Evolutionary conservation across 2,329 filamentous ascomycete genomes (phyloP).

Genomic region (Fusarium keratoplasticum): DNA sequence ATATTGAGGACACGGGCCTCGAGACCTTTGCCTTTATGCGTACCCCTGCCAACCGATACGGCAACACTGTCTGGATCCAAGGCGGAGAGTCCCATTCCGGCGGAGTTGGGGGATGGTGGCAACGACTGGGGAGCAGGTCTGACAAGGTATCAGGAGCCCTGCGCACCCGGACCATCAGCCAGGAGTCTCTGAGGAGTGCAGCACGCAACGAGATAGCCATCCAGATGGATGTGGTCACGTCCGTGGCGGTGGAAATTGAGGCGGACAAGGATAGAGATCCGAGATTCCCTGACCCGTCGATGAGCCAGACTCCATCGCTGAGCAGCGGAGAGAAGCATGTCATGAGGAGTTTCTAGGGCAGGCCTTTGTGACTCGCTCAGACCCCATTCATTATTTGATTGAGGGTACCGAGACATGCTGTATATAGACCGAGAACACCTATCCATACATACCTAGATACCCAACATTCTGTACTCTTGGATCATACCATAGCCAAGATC

Average conservation of each 20-base stretch:
- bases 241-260: slow-evolving; percentile 53
- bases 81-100: slow-evolving; percentile 34
- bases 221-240: slow-evolving; percentile 56
- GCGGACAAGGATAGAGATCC: slow-evolving; percentile 37
- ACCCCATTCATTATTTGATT: not conserved
- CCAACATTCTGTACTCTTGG: not conserved
- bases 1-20: slow-evolving; percentile 60
- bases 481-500: not conserved
- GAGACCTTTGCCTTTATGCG: slow-evolving; percentile 64
- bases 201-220: slow-evolving; percentile 44
- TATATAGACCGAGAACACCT: not conserved
- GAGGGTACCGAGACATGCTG: not conserved
- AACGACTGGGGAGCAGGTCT: slow-evolving; percentile 26
- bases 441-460: not conserved
- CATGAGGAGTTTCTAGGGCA: slow-evolving; percentile 10
- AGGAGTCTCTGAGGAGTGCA: slow-evolving; percentile 47
- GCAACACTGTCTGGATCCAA: slow-evolving; percentile 54
- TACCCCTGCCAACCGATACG: slow-evolving; percentile 51
- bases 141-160: not conserved
- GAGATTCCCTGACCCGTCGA: slow-evolving; percentile 32
- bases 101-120: slow-evolving; percentile 43
- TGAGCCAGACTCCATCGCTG: slow-evolving; percentile 39
- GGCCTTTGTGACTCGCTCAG: not conserved
- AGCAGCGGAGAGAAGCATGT: slow-evolving; percentile 29
- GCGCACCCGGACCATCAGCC: slow-evolving; percentile 37